A percentile compares a stretch with the other conserved stretches of the same genome.
These are phyloP conservation scores for Moniliophthora roreri DNA, from an alignment of 1,284 basidiomycete genomes.

Conservation along the genomic window DNA sequence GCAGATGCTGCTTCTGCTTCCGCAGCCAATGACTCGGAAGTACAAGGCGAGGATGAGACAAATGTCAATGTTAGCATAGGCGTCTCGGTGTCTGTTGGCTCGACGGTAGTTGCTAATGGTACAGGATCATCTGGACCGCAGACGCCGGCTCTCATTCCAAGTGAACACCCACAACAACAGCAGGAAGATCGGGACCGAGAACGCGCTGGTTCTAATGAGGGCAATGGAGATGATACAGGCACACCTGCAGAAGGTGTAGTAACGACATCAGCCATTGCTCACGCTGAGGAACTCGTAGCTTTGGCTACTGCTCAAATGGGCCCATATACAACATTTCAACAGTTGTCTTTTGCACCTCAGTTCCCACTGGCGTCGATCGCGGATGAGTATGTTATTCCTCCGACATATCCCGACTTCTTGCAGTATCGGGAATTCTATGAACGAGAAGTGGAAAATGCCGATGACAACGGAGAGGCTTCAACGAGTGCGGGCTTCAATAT, in stretches of 20 bases:
- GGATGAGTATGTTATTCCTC: conserved; percentile 86
- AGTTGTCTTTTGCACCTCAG: conserved; percentile 77
- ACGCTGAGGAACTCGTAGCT: conserved; percentile 69
- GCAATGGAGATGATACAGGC: conserved; percentile 18
- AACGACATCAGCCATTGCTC: conserved; percentile 29
- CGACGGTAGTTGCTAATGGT: conserved; percentile 27
- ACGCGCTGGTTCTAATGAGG: conserved; percentile 5
- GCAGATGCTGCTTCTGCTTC: conserved; percentile 48
- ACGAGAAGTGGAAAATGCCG: conserved; percentile 37
- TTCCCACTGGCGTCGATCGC: conserved; percentile 85
- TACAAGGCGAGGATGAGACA: conserved; percentile 53
- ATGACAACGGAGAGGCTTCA: conserved; percentile 17
- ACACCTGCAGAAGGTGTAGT: conserved; percentile 25
- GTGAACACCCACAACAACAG: conserved; percentile 37
- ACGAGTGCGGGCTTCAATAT: too few relatives aligned
- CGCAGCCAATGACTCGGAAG: conserved; percentile 40
- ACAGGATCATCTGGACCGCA: conserved; percentile 24
- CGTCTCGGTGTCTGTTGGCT: conserved; percentile 48
- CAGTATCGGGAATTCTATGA: conserved; percentile 66
- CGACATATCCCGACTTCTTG: conserved; percentile 78
- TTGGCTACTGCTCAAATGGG: conserved; percentile 70
- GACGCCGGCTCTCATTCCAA: conserved; percentile 39
- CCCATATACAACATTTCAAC: conserved; percentile 87
- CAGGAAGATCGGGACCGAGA: conserved; percentile 20
- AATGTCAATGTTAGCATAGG: conserved; percentile 65